Evolutionary conservation across 2,329 filamentous ascomycete species (phyloP), one percentile per base, ranked within the genome.

Genomic region (Colletotrichum tanaceti): DNA sequence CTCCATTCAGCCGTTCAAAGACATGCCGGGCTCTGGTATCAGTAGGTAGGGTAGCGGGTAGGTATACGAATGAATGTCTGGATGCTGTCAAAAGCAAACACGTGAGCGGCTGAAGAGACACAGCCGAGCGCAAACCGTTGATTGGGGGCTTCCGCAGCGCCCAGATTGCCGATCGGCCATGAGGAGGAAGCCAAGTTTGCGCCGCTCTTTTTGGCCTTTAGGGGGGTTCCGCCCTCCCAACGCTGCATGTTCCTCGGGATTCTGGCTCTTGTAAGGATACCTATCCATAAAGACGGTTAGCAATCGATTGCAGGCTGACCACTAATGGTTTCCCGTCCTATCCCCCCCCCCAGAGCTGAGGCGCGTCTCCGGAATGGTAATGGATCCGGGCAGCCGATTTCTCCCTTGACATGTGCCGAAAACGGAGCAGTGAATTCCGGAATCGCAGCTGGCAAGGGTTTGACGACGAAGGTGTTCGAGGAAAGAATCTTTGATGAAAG

Each of bases 371-470:
- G 50, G 50, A 60, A 24, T 55, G 9, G 55, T 35, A 55, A 68
- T 68, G 65, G 62, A 49, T 58, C 58, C 55, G 41, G 43, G 28
- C 47, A 55, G 39, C 55, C 55, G 62, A 61, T 32, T 60, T 61
- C 50, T 68, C 50, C 65, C 65, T 61, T 57, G 20, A 55, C 65
- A 55, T 55, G 50, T 60, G 65, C 65, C 65, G 65, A 65, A 68
- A 65, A 68, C 65, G 65, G 65, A 68, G 62, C 49, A 47, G 32
- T 24, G 49, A 65, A 22, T 55, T 43, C 65, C 55, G 55, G 24
- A 43, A 20, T 58, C 65, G 55, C 49, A 49, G 38, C 16, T 4
- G 28, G 46, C 54, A 47, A 35, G 11, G 52, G 22, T 53, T 9
- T 20, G 20, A 32, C 28, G 24, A 13, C 28, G 41, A n/a, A 32